These are phyloP conservation scores for Botrytis porri DNA, from an alignment of 2,329 filamentous ascomycete species.

Conservation along the genomic window DNA sequence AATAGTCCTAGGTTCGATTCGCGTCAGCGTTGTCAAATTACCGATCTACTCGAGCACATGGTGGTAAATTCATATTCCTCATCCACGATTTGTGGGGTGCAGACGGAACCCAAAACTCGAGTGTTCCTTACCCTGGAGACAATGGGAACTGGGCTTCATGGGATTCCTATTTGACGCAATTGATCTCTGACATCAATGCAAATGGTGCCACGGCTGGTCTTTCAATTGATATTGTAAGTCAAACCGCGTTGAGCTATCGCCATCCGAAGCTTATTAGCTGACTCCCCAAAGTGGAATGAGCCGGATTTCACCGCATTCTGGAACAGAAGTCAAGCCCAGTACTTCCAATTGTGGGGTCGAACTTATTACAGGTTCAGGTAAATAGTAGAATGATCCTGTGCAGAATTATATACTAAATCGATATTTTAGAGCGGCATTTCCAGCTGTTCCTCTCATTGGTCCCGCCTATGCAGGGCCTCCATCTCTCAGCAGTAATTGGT, in stretches of 20 bases:
- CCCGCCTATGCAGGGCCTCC: constrained; percentile 39
- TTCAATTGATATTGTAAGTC: constrained; percentile 28
- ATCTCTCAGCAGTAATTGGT: constrained; percentile 42
- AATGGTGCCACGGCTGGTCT: constrained; percentile 42
- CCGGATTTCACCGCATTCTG: constrained; percentile 43
- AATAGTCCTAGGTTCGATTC: constrained; percentile 39
- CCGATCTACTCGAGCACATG: constrained; percentile 43
- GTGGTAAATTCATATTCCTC: constrained; percentile 46
- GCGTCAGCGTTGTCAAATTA: constrained; percentile 47
- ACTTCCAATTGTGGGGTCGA: constrained; percentile 42
- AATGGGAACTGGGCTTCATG: constrained; percentile 47
- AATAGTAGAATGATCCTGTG: constrained; percentile 23
- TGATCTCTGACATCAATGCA: constrained; percentile 41
- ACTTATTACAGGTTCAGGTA: constrained; percentile 42
- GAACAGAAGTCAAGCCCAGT: constrained; percentile 41
- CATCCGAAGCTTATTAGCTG: background rate
- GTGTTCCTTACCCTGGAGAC: constrained; percentile 47
- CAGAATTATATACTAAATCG: constrained; percentile 20
- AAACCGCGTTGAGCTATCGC: too few species aligned
- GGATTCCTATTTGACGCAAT: constrained; percentile 44
- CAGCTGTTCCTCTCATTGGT: constrained; percentile 38
- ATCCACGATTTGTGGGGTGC: constrained; percentile 49
- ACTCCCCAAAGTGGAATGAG: constrained; percentile 47
- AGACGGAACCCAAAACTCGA: constrained; percentile 42
- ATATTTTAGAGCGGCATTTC: constrained; percentile 16